Conservation (phyloP, 495 filamentous ascomycete species). For the Penicillium desertorum region DNA sequence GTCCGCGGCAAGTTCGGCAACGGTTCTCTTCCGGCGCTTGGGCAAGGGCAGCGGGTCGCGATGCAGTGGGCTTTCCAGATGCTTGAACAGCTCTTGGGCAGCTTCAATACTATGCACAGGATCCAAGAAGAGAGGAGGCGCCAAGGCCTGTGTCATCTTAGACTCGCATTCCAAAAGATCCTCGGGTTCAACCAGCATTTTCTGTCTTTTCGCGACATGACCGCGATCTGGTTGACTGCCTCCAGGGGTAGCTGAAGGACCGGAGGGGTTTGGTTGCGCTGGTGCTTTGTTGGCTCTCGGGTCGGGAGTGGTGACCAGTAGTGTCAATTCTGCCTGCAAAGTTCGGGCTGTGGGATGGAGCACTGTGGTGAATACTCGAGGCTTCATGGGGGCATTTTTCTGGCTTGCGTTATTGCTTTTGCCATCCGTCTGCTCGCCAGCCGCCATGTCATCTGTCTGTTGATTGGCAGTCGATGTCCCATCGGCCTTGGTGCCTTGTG, state of each 20-base stretch:
- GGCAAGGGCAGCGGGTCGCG: slow-evolving; percentile 71
- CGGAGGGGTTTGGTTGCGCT: slow-evolving; percentile 49
- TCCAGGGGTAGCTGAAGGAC: slow-evolving; percentile 65
- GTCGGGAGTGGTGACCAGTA: slow-evolving; percentile 72
- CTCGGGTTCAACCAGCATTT: slow-evolving; percentile 70
- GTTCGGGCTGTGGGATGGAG: slow-evolving; percentile 80
- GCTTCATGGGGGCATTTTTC: slow-evolving; percentile 51
- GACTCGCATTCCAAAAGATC: slow-evolving; percentile 74
- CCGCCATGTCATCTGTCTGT: slow-evolving; percentile 26
- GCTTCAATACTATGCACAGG: slow-evolving; percentile 67
- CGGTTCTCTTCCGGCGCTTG: slow-evolving; percentile 88
- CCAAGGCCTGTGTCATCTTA: slow-evolving; percentile 66
- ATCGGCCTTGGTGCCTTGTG: slow-evolving; percentile 35
- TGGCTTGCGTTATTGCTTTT: slow-evolving; percentile 51
- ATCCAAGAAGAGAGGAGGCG: slow-evolving; percentile 72
- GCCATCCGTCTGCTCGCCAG: slow-evolving; percentile 45
- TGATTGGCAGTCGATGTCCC: slow-evolving; percentile 12
- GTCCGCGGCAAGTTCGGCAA: slow-evolving; percentile 90
- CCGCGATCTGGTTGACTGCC: slow-evolving; percentile 51
- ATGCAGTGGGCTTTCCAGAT: slow-evolving; percentile 73
- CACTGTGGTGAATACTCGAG: slow-evolving; percentile 72
- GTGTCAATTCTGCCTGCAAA: slow-evolving; percentile 67
- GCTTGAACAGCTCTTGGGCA: slow-evolving; percentile 64
- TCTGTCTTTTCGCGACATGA: slow-evolving; percentile 67
- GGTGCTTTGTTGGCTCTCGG: slow-evolving; percentile 47